A percentile compares a stretch with the other conserved stretches of the same genome.
phyloP scores from a whole-genome alignment of 129 eudicot species.

The Pseudognaphalium luteoalbum region DNA sequence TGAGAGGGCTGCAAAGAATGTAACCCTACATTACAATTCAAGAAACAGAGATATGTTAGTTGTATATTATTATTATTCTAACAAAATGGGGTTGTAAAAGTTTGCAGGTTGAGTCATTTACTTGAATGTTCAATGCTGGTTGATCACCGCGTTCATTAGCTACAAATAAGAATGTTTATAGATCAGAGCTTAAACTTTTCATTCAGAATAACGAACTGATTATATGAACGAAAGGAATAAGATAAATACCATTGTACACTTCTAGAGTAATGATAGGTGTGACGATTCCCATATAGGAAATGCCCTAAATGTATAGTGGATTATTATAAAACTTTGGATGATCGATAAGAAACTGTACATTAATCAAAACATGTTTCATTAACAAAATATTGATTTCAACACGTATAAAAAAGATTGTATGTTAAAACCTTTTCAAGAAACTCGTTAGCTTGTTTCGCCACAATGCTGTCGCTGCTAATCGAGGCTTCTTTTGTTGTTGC shows the following conservation, averaged over 20 bases:
- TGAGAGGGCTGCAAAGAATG: conserved; percentile 27
- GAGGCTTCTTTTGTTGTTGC: conserved; percentile 16
- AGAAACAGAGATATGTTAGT: not conserved
- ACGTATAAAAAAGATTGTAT: not conserved
- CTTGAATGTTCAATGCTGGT: conserved; percentile 20
- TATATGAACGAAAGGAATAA: not conserved
- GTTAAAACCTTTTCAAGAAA: conserved; percentile 19
- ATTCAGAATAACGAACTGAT: not conserved
- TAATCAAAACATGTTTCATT: not conserved
- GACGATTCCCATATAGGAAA: conserved; percentile 16
- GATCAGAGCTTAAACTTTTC: not conserved
- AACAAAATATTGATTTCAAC: no score
- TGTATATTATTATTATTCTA: not conserved
- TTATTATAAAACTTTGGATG: conserved; percentile 23
- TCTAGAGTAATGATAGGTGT: conserved; percentile 17
- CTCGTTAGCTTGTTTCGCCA: not conserved
- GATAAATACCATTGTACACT: conserved; percentile 4
- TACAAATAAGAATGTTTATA: not conserved
- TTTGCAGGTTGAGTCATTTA: not conserved
- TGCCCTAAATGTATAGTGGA: conserved; percentile 16
- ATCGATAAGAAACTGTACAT: conserved; percentile 19
- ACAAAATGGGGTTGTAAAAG: not conserved
- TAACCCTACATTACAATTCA: conserved; percentile 21
- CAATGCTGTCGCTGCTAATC: not conserved
- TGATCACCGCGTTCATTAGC: conserved; percentile 27